Evolutionary conservation across 2,329 filamentous ascomycete genomes (phyloP).

Genomic region (Colletotrichum tabaci): DNA sequence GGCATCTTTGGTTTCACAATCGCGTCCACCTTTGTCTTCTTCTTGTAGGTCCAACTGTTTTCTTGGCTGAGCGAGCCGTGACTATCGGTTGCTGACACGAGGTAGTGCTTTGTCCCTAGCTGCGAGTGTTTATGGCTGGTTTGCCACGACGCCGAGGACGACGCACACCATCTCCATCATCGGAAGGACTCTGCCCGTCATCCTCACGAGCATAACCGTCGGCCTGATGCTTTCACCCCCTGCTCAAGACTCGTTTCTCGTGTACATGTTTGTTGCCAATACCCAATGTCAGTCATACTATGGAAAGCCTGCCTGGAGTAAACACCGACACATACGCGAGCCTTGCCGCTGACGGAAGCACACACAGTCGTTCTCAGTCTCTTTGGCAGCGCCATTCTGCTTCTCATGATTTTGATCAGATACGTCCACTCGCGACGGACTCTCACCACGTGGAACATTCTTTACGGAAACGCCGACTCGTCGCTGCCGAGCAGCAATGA

Average conservation of each 20-base stretch:
- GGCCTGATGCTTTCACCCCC: constrained; percentile 28
- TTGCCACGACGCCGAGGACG: constrained; percentile 32
- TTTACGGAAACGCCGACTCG: constrained; percentile 47
- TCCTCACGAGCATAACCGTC: constrained; percentile 25
- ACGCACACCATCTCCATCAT: constrained; percentile 35
- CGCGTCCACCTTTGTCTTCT: constrained; percentile 37
- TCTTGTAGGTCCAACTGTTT: constrained; percentile 17
- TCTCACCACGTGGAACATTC: constrained; percentile 50
- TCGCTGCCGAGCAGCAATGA: constrained; percentile 1
- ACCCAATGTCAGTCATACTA: constrained; percentile 22
- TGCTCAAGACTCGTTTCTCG: constrained; percentile 5
- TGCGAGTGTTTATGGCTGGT: constrained; percentile 40
- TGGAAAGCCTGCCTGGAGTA: too few relatives aligned
- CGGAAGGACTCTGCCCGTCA: constrained; percentile 23
- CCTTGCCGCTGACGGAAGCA: neutral
- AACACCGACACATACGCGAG: neutral
- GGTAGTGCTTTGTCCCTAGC: constrained; percentile 33
- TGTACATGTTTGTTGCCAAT: constrained; percentile 37
- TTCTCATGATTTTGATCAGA: constrained; percentile 57
- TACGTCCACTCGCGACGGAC: constrained; percentile 57
- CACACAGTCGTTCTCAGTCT: constrained; percentile 36
- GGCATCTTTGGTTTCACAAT: constrained; percentile 35
- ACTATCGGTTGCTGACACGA: neutral
- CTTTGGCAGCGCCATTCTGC: constrained; percentile 51
- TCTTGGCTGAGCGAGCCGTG: neutral